Evolutionary conservation across 768 basidiomycete genomes (phyloP).

Genomic region (Rhodotorula toruloides): DNA sequence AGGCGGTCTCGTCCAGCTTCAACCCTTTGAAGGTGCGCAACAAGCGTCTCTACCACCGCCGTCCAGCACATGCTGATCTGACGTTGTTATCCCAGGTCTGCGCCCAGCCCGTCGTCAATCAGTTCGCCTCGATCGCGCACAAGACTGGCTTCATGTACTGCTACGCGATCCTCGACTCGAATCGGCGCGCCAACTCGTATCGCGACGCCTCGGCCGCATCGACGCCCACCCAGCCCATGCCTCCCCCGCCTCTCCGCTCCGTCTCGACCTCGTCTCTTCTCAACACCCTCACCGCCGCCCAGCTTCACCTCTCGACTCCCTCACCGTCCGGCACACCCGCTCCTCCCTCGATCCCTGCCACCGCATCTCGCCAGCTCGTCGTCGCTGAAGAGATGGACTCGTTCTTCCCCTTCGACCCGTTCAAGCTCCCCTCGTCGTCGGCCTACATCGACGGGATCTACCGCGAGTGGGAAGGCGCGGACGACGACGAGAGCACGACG

Average conservation of each 20-base stretch:
- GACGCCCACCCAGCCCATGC: conserved; percentile 9
- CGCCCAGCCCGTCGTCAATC: conserved; percentile 79
- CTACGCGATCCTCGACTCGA: conserved; percentile 84
- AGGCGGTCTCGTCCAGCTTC: conserved; percentile 70
- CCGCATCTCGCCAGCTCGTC: conserved; percentile 31
- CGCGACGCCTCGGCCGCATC: conserved; percentile 19
- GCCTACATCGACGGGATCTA: conserved; percentile 76
- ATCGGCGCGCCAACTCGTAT: conserved; percentile 56
- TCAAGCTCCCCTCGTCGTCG: conserved; percentile 73
- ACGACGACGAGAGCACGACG: conserved; percentile 58
- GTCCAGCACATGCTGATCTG: neutral
- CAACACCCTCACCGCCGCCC: conserved; percentile 23
- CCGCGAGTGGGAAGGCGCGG: conserved; percentile 81
- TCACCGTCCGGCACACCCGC: conserved; percentile 6
- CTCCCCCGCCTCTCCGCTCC: conserved; percentile 29
- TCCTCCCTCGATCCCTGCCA: neutral
- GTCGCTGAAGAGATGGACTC: conserved; percentile 57
- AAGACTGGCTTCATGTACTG: conserved; percentile 89
- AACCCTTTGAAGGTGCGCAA: conserved; percentile 77
- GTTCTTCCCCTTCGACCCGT: conserved; percentile 99
- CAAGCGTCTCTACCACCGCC: neutral
- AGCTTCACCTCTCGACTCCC: conserved; percentile 16
- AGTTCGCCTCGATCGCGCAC: conserved; percentile 89
- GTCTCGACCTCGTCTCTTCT: conserved; percentile 31
- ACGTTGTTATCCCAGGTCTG: conserved; percentile 59